Evolutionary conservation across 257 asterid species (phyloP), one percentile per base, ranked within the genome.

Genomic region (Vinca minor): DNA sequence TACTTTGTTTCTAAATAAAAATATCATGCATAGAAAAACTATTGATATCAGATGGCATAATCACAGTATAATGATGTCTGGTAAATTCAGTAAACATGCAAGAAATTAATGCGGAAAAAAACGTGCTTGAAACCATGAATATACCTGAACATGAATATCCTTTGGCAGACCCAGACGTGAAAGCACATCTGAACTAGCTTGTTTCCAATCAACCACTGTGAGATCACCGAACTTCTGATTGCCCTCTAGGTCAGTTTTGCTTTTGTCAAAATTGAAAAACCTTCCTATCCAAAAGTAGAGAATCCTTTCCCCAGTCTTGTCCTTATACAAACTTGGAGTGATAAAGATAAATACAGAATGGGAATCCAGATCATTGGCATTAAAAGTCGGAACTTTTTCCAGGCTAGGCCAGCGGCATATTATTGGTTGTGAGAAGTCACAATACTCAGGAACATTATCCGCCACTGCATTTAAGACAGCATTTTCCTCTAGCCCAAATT

Each of bases 201-300:
- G 69, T 64, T 53, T 67, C 81, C 79, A 77, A 58, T 78, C 78
- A 64, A 75, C 55, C 73, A 68, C 79, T 49, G 62, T 64, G 15
- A 63, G 66, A 62, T 42, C 71, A 49, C 58, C 72, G 23, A 57
- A 35, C 8, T 62, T 71, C 65, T 55, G 66, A 65, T 63, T 41
- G 65, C 56, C 25, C 59, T 67, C 74, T 11, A 52, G 47, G 36
- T 31, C 45, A 67, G 49, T 49, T 28, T 61, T 64, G 32, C 66
- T 46, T 54, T 55, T 47, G 48, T 77, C 73, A 55, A 59, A 52
- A 25, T 42, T 60, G 71, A 70, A 75, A n/a, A 70, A 77, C 13
- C 68, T 65, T 54, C 84, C 86, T 55, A 81, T 68, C 86, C 84
- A 81, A 54, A 81, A 57, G 69, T 75, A 73, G 4, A 78, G 49